Conservation (phyloP, 75 land plant species). For the Ceratopteris richardii region DNA sequence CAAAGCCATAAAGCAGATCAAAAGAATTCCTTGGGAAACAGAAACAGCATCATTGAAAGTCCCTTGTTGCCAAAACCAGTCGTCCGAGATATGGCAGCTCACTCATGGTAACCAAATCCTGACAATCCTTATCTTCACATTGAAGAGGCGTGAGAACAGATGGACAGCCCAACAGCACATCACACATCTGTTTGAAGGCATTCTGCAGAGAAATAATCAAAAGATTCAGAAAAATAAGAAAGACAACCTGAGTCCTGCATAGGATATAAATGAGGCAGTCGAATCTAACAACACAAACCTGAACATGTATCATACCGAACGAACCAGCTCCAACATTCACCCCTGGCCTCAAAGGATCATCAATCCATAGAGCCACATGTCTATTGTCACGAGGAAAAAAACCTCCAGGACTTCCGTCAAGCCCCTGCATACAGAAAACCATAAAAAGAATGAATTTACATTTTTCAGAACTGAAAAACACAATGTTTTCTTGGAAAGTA, state of each 20-base stretch:
- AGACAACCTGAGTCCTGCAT: background rate
- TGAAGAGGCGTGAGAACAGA: background rate
- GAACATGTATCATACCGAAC: slow-evolving; percentile 32
- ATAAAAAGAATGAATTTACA: background rate
- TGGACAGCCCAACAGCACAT: background rate
- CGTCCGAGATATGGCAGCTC: background rate
- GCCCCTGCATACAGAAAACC: slow-evolving; percentile 18
- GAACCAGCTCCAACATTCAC: slow-evolving; percentile 43
- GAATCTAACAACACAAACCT: slow-evolving; percentile 17
- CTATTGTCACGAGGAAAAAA: slow-evolving; percentile 20
- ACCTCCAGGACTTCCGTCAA: slow-evolving; percentile 34
- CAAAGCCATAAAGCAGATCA: background rate
- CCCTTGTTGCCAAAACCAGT: background rate
- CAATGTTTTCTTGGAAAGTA: slow-evolving; percentile 1
- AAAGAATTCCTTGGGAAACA: background rate
- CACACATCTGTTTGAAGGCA: background rate
- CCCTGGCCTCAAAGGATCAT: slow-evolving; percentile 41
- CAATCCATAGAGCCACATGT: slow-evolving; percentile 29
- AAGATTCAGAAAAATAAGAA: background rate
- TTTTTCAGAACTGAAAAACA: no score
- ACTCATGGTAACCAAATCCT: background rate
- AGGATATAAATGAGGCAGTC: background rate
- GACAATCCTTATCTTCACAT: slow-evolving; percentile 3
- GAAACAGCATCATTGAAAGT: background rate
- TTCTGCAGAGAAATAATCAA: background rate